These are phyloP conservation scores for Dissophora ornata DNA, from an alignment of 192 early-diverging fungal genomes.

Conservation along the genomic window DNA sequence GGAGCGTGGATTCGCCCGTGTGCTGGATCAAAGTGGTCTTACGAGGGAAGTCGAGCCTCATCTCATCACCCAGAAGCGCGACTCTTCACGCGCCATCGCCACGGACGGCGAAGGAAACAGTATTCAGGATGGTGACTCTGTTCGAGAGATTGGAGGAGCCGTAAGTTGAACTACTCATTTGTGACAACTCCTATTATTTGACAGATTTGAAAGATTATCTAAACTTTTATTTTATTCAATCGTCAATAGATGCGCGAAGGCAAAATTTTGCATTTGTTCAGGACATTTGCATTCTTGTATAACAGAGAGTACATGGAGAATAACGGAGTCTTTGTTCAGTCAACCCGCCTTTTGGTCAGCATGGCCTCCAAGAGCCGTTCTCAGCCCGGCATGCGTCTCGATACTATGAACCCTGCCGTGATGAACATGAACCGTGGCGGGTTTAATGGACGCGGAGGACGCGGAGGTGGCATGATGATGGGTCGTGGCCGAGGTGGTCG, in stretches of 20 bases:
- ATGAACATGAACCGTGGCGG: constrained; percentile 52
- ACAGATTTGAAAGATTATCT: neutral
- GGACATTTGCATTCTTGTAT: constrained; percentile 83
- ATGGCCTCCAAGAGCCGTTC: constrained; percentile 58
- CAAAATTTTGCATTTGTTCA: constrained; percentile 85
- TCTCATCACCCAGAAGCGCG: constrained; percentile 79
- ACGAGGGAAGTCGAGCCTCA: constrained; percentile 71
- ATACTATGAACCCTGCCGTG: constrained; percentile 56
- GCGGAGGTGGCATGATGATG: constrained; percentile 58
- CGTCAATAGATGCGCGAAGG: constrained; percentile 67
- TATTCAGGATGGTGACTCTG: constrained; percentile 76
- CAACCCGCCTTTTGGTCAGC: constrained; percentile 71
- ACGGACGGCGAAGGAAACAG: constrained; percentile 64
- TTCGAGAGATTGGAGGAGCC: constrained; percentile 75
- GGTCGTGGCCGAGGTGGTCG: constrained; percentile 64
- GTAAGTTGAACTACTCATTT: constrained; percentile 19
- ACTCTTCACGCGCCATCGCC: constrained; percentile 64
- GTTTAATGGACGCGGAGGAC: constrained; percentile 59
- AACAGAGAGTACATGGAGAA: constrained; percentile 79
- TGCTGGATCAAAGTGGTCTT: constrained; percentile 83
- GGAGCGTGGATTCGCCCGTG: constrained; percentile 76
- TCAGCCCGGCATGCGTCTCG: constrained; percentile 52
- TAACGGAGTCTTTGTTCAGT: constrained; percentile 80
- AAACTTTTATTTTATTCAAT: no score
- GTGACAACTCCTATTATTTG: neutral